Evolutionary conservation across 2,329 filamentous ascomycete species (phyloP), one percentile per base, ranked within the genome.

Genomic region (Lecanosticta acicola): DNA sequence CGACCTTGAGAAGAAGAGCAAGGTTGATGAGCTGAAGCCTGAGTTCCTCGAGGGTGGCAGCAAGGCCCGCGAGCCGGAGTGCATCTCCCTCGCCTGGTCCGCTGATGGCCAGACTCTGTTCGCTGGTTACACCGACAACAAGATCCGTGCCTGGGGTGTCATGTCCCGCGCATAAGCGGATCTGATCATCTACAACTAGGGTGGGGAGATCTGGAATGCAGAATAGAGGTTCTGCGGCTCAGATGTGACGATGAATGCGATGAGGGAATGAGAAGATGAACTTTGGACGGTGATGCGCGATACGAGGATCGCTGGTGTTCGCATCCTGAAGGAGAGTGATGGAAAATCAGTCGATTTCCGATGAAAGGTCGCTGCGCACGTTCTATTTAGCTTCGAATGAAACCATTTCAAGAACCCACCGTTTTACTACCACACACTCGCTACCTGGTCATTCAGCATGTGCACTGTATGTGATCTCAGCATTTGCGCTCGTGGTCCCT

Each of bases 1-100:
- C 79, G 93, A 98, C 71, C 84, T 98, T 64, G 93, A 98, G 88
- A 98, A 98, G 90, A 98, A 98, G 90, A 94, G 85, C 85, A 97
- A 96, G 86, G 91, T 97, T 70, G 91, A 97, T 68, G 93, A 97
- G 84, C 84, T 98, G 74, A 96, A 94, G 85, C 91, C 91, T 63
- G 93, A 98, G 74, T 94, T 93, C 80, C 80, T 89, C 69, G 81
- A 89, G 71, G 85, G 89, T 71, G 87, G 90, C 79, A 95, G 95
- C 88, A 97, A 97, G 88, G 89, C 85, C 83, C 84, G 90, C 71
- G 91, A 96, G 77, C 93, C 93, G 66, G 91, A 97, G 84, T 97
- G 91, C 75, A 84, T 98, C 68, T 88, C 82, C 71, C 81, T 98
- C 76, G 91, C 91, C 71, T 98, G 93, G 93, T 88, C 83, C 71